Evolutionary conservation across 768 basidiomycete genomes (phyloP), one percentile per base, ranked within the genome.

Genomic region (Phaffia tasmanica): DNA sequence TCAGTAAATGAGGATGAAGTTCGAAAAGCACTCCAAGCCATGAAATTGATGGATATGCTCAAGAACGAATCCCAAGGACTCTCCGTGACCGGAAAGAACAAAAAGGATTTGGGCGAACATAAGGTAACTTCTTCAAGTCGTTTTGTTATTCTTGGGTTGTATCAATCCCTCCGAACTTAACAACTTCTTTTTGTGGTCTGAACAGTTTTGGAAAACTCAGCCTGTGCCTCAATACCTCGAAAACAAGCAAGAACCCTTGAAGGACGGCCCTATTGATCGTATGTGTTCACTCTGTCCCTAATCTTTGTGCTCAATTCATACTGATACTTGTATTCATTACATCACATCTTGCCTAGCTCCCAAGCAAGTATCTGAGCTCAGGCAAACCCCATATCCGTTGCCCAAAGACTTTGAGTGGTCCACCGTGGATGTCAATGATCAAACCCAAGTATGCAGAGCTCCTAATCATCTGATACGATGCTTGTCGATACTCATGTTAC

Each of bases 341-440:
- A 21, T 6, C 47, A 50, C 25, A 32, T 16, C n/a, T 66, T 69
- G 14, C 71, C 72, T n/a, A 2, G 70, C 86, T 2, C 83, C 87
- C 1, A 86, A 84, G 71, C 82, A 85, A 23, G 77, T 80, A 42
- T 84, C 85, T 63, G 84, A 94, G 72, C 85, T 99, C 69, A 84
- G 88, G 27, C 87, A 92, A 72, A 88, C 93, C 15, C 85, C 92
- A 7, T 88, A 89, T 73, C 83, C 86, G 4, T 79, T 99, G 9
- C 95, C 90, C 16, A 86, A 86, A 70, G 90, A 95, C 67, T 97
- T 97, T 70, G 88, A 87, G 74, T 99, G 95, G 95, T 81, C 83
- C 49, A 81, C 80, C 0, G 75, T 98, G 61, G 88, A 98, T 73
- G 82, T 98, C 62, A 79, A 82, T 57, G 84, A 92, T 70, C 79